Evolutionary conservation across 257 asterid species (phyloP).

Genomic region (Dorcoceras hygrometricum): DNA sequence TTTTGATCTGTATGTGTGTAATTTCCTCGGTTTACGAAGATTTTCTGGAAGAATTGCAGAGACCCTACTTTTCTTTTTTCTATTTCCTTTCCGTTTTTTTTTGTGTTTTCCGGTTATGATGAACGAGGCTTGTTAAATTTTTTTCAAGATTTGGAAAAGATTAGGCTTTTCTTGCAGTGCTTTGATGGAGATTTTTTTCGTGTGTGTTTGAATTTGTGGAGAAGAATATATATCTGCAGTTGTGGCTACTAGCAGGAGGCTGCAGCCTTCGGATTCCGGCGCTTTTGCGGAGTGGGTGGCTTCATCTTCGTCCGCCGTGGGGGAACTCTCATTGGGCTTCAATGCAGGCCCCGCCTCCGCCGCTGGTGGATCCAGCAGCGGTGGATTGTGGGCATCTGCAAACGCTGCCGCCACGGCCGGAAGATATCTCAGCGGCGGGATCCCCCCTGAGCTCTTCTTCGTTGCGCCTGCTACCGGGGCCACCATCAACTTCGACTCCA

Average conservation of each 20-base stretch:
- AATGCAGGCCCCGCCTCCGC: conserved; percentile 57
- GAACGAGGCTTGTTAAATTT: neutral
- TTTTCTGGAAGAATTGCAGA: conserved; percentile 38
- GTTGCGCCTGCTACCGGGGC: conserved; percentile 50
- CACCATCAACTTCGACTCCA: conserved; percentile 50
- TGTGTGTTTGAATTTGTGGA: conserved; percentile 3
- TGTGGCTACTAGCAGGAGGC: conserved; percentile 74
- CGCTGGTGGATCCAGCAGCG: conserved; percentile 20
- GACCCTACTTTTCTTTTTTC: conserved; percentile 41
- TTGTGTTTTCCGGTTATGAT: neutral
- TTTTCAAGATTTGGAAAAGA: conserved; percentile 20
- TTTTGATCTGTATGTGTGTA: neutral
- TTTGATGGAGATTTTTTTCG: conserved; percentile 18
- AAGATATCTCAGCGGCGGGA: conserved; percentile 60
- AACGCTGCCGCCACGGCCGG: conserved; percentile 26
- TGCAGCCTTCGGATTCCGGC: conserved; percentile 47
- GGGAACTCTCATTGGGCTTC: conserved; percentile 72
- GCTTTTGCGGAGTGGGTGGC: conserved; percentile 73
- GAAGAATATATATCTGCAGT: conserved; percentile 31
- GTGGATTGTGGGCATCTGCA: conserved; percentile 50
- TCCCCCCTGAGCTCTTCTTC: conserved; percentile 59
- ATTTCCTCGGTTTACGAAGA: conserved; percentile 11
- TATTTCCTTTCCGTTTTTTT: neutral
- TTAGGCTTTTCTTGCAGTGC: neutral
- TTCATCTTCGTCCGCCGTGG: conserved; percentile 45